phyloP scores from a whole-genome alignment of 2,329 filamentous ascomycete species.

The Hansfordia pulvinata region DNA sequence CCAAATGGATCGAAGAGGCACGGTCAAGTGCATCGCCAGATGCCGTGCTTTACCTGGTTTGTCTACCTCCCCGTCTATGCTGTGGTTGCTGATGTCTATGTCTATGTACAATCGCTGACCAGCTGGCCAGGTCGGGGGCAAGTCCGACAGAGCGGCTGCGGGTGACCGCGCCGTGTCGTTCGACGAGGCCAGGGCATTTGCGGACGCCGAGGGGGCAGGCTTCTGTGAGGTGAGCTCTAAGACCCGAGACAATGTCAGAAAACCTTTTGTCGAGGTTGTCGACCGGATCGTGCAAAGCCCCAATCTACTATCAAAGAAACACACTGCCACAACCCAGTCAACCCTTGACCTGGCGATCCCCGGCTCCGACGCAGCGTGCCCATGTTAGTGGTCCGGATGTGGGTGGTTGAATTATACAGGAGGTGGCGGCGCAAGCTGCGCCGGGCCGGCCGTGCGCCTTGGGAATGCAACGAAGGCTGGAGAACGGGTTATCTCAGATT shows the following conservation, averaged over 20 bases:
- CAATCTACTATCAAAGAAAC: slow-evolving; percentile 21
- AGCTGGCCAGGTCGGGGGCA: slow-evolving; percentile 27
- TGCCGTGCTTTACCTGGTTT: slow-evolving; percentile 33
- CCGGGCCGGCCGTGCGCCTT: too few relatives aligned
- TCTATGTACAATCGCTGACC: slow-evolving; percentile 3
- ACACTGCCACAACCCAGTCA: slow-evolving; percentile 9
- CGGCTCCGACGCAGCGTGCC: slow-evolving; percentile 10
- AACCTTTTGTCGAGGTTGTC: slow-evolving; percentile 37
- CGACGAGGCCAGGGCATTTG: slow-evolving; percentile 33
- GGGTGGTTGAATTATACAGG: slow-evolving; percentile 18
- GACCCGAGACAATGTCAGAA: slow-evolving; percentile 35
- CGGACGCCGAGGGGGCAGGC: slow-evolving; percentile 26
- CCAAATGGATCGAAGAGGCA: slow-evolving; percentile 39
- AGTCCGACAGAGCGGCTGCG: slow-evolving; percentile 30
- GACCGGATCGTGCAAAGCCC: slow-evolving; percentile 32
- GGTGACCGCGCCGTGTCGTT: slow-evolving; percentile 25
- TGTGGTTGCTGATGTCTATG: background rate
- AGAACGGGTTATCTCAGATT: too few relatives aligned
- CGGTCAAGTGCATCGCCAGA: slow-evolving; percentile 32
- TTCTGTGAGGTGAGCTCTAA: slow-evolving; percentile 42
- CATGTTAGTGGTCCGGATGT: too few relatives aligned
- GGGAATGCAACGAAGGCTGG: too few relatives aligned
- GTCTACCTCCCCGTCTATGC: slow-evolving; percentile 3
- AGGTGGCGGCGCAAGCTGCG: too few relatives aligned
- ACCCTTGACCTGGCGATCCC: slow-evolving; percentile 14